These are phyloP conservation scores for Phaeomoniella chlamydospora DNA, from an alignment of 2,329 filamentous ascomycete species.

Conservation along the genomic window DNA sequence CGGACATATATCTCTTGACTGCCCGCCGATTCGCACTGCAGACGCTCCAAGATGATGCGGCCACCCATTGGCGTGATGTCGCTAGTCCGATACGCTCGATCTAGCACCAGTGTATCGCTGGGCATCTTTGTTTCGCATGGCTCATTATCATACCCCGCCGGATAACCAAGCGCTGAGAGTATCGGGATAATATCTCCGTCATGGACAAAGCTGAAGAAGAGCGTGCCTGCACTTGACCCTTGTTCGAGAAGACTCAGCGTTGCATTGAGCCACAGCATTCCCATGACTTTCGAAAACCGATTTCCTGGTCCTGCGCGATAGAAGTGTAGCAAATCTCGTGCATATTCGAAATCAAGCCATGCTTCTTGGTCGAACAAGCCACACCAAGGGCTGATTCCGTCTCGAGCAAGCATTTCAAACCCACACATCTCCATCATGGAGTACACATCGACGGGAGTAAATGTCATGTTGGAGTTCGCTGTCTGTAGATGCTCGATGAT, in stretches of 20 bases:
- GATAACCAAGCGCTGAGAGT: constrained; percentile 25
- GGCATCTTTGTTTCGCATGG: constrained; percentile 29
- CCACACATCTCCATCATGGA: constrained; percentile 49
- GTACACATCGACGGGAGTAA: constrained; percentile 35
- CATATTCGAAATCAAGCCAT: constrained; percentile 43
- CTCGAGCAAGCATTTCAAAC: constrained; percentile 38
- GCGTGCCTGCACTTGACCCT: constrained; percentile 26
- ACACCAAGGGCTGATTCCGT: constrained; percentile 37
- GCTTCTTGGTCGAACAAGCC: constrained; percentile 38
- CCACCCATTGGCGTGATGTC: constrained; percentile 44
- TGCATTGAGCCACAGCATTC: constrained; percentile 44
- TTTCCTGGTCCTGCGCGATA: constrained; percentile 45
- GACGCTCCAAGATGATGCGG: constrained; percentile 37
- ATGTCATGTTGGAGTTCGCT: constrained; percentile 26
- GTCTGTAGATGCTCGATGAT: constrained; percentile 29
- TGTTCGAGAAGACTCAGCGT: constrained; percentile 33
- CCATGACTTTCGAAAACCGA: constrained; percentile 37
- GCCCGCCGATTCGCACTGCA: constrained; percentile 23
- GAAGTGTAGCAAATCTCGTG: constrained; percentile 42
- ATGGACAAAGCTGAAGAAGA: constrained; percentile 47
- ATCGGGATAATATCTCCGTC: constrained; percentile 45
- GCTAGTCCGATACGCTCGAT: constrained; percentile 39
- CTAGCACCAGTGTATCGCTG: constrained; percentile 23
- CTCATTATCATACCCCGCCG: constrained; percentile 30
- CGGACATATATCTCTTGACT: constrained; percentile 26